Conservation (phyloP, 2,329 filamentous ascomycete genomes). For the Xylaria polymorpha region DNA sequence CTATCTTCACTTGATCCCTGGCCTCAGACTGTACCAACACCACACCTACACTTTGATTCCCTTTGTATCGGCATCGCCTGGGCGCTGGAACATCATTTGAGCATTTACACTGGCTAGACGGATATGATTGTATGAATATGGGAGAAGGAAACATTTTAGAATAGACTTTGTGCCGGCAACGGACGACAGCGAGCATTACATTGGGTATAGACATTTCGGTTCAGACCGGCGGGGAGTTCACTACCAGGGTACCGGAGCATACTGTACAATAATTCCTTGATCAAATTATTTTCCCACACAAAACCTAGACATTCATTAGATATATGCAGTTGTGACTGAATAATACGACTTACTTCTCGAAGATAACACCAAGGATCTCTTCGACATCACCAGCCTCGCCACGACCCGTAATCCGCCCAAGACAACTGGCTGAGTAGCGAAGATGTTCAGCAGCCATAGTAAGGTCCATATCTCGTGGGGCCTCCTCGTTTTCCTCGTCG, state of each 20-base stretch:
- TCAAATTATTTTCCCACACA: constrained; percentile 64
- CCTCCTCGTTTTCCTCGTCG: constrained; percentile 31
- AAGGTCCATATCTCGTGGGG: constrained; percentile 73
- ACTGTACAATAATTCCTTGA: constrained; percentile 25
- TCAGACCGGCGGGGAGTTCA: constrained; percentile 25
- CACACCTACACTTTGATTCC: constrained; percentile 33
- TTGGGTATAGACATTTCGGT: constrained; percentile 39
- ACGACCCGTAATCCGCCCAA: constrained; percentile 89
- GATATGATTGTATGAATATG: constrained; percentile 42
- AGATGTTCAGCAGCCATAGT: constrained; percentile 92
- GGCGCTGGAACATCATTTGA: constrained; percentile 38
- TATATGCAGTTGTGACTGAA: constrained; percentile 26
- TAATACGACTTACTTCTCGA: constrained; percentile 83
- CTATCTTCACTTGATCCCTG: constrained; percentile 20
- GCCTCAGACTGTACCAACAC: constrained; percentile 39
- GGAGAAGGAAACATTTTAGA: constrained; percentile 30
- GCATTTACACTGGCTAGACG: constrained; percentile 44
- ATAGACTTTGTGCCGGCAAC: constrained; percentile 39
- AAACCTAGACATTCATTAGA: constrained; percentile 56
- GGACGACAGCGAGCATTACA: constrained; percentile 39
- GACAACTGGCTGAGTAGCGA: constrained; percentile 79
- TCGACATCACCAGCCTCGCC: constrained; percentile 91
- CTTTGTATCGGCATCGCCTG: constrained; percentile 41
- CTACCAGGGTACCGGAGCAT: constrained; percentile 16
- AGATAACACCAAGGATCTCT: constrained; percentile 94